These are phyloP conservation scores for Yamadazyma paraphyllophila DNA, from an alignment of 805 yeast species.

Conservation along the genomic window DNA sequence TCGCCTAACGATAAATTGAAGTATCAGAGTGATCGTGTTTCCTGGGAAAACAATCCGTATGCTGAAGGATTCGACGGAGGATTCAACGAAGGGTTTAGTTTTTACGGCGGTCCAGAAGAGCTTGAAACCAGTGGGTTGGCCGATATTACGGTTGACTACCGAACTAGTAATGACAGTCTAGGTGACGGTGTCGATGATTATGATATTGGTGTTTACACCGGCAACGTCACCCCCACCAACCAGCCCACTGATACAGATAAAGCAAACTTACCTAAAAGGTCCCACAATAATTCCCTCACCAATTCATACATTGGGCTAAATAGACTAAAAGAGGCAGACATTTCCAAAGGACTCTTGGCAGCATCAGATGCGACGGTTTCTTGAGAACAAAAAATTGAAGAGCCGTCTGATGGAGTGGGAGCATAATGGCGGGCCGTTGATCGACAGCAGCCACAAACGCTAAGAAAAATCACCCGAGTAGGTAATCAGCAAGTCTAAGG, in stretches of 20 bases:
- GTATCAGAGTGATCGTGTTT: constrained; percentile 21
- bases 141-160: neutral
- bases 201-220: constrained; percentile 6
- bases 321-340: constrained; percentile 31
- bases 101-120: constrained; percentile 1
- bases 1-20: constrained; percentile 12
- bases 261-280: constrained; percentile 34
- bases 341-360: constrained; percentile 11
- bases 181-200: constrained; percentile 2
- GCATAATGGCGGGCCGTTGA: too few species aligned
- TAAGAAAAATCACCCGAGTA: too few species aligned
- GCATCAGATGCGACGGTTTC: too few species aligned
- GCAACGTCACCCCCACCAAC: constrained; percentile 2
- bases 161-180: neutral
- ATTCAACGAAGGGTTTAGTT: neutral
- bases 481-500: too few species aligned
- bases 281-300: constrained; percentile 26
- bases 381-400: too few species aligned
- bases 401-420: too few species aligned
- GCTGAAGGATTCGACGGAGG: constrained; percentile 13
- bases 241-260: constrained; percentile 17
- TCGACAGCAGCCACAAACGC: too few species aligned
- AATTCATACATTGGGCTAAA: constrained; percentile 40
- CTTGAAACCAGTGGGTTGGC: constrained; percentile 2
- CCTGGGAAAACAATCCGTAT: constrained; percentile 26